Base-by-base conservation (phyloP, 192 early-diverging fungal species). In the Dissophora globulifera region DNA sequence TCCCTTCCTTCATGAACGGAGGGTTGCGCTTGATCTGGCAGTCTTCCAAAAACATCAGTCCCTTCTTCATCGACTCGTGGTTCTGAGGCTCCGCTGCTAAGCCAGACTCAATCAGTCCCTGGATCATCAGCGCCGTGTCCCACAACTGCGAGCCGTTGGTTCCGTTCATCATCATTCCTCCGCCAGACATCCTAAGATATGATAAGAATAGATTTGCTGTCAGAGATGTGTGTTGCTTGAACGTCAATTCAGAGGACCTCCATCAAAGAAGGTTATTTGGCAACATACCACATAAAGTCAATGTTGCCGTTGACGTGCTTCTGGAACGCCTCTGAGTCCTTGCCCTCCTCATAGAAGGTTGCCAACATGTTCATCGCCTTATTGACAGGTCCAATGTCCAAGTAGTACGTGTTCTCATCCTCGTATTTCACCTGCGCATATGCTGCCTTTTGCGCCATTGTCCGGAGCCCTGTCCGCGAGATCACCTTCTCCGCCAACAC, bases 141-240 rank as follows among this genome's bases (percentile, higher is more conserved):
- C 97, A 99, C 33, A 98, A 80, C 78, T 99, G 97, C 55, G 91
- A 93, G 12, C 97, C 97, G 60, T 99, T 98, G 16, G 97, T 99
- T 11, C 96, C 96, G 68, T 93, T 94, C 81, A 93, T 93, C 79
- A 94, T 92, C 91, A 99, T 88, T 2, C 97, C 97, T 62, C 92
- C 90, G 23, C 79, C 58, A 50, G 90, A 86, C 89, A 98, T 90
- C 80, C 79, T n/a, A n/a, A n/a, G n/a, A n/a, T n/a, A n/a, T n/a
- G n/a, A n/a, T n/a, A n/a, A n/a, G n/a, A n/a, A n/a, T n/a, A n/a
- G n/a, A n/a, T n/a, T n/a, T n/a, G n/a, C n/a, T n/a, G n/a, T n/a
- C n/a, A n/a, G n/a, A n/a, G n/a, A n/a, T n/a, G n/a, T n/a, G n/a
- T n/a, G n/a, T n/a, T n/a, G n/a, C n/a, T n/a, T n/a, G n/a, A n/a